These are phyloP conservation scores for Zymoseptoria tritici DNA, from an alignment of 2,329 filamentous ascomycete species.

Conservation along the genomic window DNA sequence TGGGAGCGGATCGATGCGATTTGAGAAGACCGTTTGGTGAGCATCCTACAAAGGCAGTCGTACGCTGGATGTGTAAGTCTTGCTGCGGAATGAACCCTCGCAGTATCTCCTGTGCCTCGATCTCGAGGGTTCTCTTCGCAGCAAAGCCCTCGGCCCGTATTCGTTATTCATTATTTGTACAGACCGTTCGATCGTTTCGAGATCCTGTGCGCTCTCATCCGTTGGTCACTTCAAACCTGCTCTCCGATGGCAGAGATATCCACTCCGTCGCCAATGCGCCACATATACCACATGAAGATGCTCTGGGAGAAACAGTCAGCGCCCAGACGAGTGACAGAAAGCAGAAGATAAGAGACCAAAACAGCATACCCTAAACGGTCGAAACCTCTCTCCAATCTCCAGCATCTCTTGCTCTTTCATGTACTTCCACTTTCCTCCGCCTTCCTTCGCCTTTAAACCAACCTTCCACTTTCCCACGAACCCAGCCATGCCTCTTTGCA, in stretches of 20 bases:
- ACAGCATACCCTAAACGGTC: conserved; percentile 61
- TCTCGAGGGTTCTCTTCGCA: not conserved
- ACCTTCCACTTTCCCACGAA: conserved; percentile 75
- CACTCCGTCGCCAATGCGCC: conserved; percentile 42
- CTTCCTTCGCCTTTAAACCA: conserved; percentile 68
- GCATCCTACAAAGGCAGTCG: too few species aligned
- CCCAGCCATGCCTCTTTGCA: conserved; percentile 89
- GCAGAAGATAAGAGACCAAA: not conserved
- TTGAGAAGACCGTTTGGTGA: not conserved
- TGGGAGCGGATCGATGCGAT: not conserved
- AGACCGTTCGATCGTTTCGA: not conserved
- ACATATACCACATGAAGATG: conserved; percentile 99
- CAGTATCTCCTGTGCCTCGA: not conserved
- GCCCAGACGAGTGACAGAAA: not conserved
- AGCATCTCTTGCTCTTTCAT: conserved; percentile 92
- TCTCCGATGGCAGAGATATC: conserved; percentile 3
- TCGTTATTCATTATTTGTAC: not conserved
- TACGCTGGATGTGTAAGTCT: too few species aligned
- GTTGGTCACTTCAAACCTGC: not conserved
- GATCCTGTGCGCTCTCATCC: not conserved
- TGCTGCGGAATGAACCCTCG: too few species aligned
- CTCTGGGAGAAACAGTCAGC: conserved; percentile 44
- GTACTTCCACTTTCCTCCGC: conserved; percentile 90
- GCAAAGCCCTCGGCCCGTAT: not conserved
- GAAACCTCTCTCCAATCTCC: conserved; percentile 69